A percentile compares a stretch with the other conserved stretches of the same genome.
These are phyloP conservation scores for Fusarium tuaranense DNA, from an alignment of 2,329 filamentous ascomycete genomes.

Conservation along the genomic window DNA sequence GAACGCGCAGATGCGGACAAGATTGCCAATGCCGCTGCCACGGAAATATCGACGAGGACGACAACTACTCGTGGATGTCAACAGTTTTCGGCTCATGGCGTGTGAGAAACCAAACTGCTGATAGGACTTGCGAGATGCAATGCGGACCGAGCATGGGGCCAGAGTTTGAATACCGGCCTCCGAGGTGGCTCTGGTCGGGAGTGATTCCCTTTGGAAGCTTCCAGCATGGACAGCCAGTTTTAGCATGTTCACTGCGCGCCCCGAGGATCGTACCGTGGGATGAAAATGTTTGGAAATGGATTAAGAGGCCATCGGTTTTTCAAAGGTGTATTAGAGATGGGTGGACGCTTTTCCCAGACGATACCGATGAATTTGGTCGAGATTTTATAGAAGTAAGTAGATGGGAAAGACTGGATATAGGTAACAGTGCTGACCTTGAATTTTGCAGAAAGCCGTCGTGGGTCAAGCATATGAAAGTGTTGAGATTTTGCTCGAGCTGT, in stretches of 20 bases:
- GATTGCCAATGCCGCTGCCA: constrained; percentile 28
- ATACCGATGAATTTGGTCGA: accelerated
- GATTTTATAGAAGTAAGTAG: neutral
- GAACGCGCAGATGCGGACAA: neutral
- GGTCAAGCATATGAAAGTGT: accelerated
- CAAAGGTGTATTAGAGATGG: neutral
- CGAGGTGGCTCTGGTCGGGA: constrained; percentile 28
- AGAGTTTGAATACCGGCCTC: constrained; percentile 8
- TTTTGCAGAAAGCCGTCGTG: accelerated
- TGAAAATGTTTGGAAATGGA: accelerated
- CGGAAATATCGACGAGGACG: neutral
- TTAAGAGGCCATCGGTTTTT: accelerated
- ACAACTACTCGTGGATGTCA: neutral
- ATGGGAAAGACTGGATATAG: accelerated
- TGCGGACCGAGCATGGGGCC: neutral
- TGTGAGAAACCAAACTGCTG: neutral
- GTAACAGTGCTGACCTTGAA: accelerated
- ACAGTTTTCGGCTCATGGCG: constrained; percentile 14
- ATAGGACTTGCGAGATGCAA: accelerated
- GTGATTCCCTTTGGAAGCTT: neutral
- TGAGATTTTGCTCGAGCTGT: neutral
- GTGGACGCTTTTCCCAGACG: constrained; percentile 4
- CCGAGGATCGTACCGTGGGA: accelerated
- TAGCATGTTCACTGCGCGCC: constrained; percentile 5
- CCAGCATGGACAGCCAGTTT: accelerated